Base-by-base conservation (phyloP, 1,284 basidiomycete genomes). In the Golubevia sp. region DNA sequence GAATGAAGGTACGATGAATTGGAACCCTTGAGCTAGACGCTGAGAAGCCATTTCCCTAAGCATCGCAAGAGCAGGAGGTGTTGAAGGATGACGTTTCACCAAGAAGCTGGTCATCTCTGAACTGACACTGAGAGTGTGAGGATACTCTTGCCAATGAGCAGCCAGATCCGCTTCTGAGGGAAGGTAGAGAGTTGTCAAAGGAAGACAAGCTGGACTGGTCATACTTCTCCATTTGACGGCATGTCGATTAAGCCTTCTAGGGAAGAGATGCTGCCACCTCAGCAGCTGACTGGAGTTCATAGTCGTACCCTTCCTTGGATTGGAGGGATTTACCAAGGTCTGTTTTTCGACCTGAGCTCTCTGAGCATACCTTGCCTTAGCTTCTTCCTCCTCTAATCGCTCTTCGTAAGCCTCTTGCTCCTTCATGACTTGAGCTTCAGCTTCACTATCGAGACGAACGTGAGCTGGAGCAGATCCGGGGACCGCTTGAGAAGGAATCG, bases 21-120 rank as follows among this genome's bases (percentile, higher is more conserved):
- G 96, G 84, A 97, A 99, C n/a, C 96, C 95, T 83, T 98, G 94
- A 5, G 91, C 89, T 6, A 99, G 87, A 15, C 96, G 88, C 60
- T 97, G 91, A 2, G 92, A 93, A 0, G 92, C 91, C 92, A 98
- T 96, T 57, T 93, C 94, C 30, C 91, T 88, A 90, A 98, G 92
- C 25, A 97, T 91, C 5, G 82, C 83, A 34, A 84, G 59, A 0
- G 90, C 90, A 50, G 94, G 85, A 0, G 93, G 92, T 55, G 82
- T 79, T 59, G 85, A 84, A 58, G 24, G 65, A 60, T 59, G 26
- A 48, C 71, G 70, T 55, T 83, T 82, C 13, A 84, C 67, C 55
- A 84, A 66, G 63, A 84, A 74, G 13, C 74, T 77, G 2, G 64
- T 26, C n/a, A 72, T 73, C 55, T 82, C 81, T 15, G 74, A 70